Base-by-base conservation (phyloP, 2,329 filamentous ascomycete genomes). In the Xylariaceae sp. region DNA sequence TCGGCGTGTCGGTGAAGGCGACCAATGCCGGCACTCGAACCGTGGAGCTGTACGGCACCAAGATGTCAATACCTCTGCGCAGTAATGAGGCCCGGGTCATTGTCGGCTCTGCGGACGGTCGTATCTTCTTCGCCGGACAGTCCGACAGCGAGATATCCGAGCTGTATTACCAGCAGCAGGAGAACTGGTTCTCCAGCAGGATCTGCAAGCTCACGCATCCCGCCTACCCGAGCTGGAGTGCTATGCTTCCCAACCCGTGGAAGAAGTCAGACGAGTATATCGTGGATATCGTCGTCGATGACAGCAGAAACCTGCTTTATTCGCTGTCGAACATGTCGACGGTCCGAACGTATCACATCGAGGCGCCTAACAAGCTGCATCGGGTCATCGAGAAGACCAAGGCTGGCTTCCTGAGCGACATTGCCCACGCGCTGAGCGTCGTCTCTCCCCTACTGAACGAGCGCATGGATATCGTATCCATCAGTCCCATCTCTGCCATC, bases 161-260 rank as follows among this genome's bases (percentile, higher is more conserved):
- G 60, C 74, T 98, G 34, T 89, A 83, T 47, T 98, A 98, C 56
- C 90, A 96, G 60, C 88, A 94, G 52, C 88, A 96, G 58, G 92
- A 98, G 61, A 83, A 84, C 49, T 98, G 92, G 92, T 98, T 98
- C 55, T 82, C 84, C 33, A 88, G 80, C 58, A 77, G 83, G 45
- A 93, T 86, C 55, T 80, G 82, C 39, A 94, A 89, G 61, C 79
- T 90, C 43, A 93, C 93, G 55, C 92, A 95, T 57, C 90, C 82
- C 31, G 16, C 27, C 27, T 81, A 75, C 55, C 78, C 75, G 3
- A 80, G 82, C 21, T 80, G 84, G 67, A 71, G 72, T 36, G 80
- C 75, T 9, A 70, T 61, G 3, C 58, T 77, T 36, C n/a, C n/a
- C n/a, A n/a, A n/a, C n/a, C n/a, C n/a, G n/a, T 75, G 71, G 67